phyloP scores from a whole-genome alignment of 2,329 filamentous ascomycete genomes.

The Penicillium sp. region DNA sequence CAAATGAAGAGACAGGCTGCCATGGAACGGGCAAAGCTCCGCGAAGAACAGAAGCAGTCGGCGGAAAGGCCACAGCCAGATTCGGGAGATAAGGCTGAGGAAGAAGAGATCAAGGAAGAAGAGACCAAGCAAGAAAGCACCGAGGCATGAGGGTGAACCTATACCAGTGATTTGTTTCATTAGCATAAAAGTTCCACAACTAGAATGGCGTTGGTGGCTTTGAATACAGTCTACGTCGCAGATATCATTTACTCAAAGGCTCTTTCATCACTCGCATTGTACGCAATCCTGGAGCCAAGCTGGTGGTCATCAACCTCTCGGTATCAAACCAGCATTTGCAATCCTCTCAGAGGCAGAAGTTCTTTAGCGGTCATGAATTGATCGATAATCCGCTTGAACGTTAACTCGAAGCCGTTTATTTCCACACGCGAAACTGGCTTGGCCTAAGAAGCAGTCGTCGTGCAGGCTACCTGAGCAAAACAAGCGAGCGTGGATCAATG shows the following conservation, averaged over 20 bases:
- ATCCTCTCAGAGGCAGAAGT: not conserved
- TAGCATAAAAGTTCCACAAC: not conserved
- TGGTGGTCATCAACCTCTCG: not conserved
- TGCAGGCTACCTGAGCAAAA: not conserved
- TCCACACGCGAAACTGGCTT: not conserved
- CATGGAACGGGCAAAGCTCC: conserved; percentile 32
- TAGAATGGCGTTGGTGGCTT: not conserved
- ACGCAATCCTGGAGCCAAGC: not conserved
- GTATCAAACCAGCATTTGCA: not conserved
- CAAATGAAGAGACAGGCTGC: conserved; percentile 39
- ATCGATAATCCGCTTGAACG: not conserved
- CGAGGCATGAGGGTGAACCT: not conserved
- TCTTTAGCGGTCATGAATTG: not conserved
- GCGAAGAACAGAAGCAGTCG: conserved; percentile 13
- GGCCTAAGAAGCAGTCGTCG: not conserved
- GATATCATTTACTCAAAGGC: not conserved
- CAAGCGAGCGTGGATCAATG: not conserved
- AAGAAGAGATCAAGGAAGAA: not conserved
- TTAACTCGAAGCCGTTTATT: not conserved
- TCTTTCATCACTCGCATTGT: not conserved
- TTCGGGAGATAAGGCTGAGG: conserved; percentile 1
- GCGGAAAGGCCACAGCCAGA: conserved; percentile 6
- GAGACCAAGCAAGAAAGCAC: not conserved
- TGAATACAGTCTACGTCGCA: not conserved
- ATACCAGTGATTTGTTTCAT: conserved; percentile 2